Base-by-base conservation (phyloP, 257 asterid species). In the Jasminum sambac region DNA sequence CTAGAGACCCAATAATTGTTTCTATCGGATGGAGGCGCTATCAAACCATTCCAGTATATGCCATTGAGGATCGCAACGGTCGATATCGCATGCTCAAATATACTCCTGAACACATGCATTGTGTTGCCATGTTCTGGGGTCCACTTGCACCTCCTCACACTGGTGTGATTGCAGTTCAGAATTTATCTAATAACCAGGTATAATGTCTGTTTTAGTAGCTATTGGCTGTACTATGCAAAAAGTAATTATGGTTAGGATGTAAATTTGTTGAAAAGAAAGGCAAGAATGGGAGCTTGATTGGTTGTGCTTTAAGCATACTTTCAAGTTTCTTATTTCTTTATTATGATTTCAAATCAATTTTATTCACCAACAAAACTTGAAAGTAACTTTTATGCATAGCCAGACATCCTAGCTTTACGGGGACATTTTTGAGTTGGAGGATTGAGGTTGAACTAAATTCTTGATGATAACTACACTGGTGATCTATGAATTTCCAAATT, bases 91-190 rank as follows among this genome's bases (percentile, higher is more conserved):
- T 95, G 99, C 96, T 91, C 61, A 95, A 95, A 78, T 89, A 95
- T 88, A 94, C 99, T 30, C 98, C 99, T 46, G 99, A 94, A 73
- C 99, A 94, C 76, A 94, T 94, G 99, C 99, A 94, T 78, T 94
- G 99, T 79, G 84, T 94, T 84, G 99, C 99, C 75, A 85, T 89
- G 96, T 89, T 94, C 78, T 94, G 98, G 96, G 99, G 99, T 38
- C 96, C 98, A 72, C 97, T 94, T 70, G 99, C 97, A 62, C 98
- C 99, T 48, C 96, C 98, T 50, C 88, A 82, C 66, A 83, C 99
- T 41, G 98, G 99, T 34, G 89, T 91, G 78, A 88, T 94, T 55
- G 96, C 99, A 60, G 86, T 95, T 63, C 99, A 89, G 81, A 89
- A 79, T 80, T 85, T 95, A 68, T 86, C 99, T 36, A 94, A 84